Conservation (phyloP, 305 asterid genomes). For the Solanum hybrid region DNA sequence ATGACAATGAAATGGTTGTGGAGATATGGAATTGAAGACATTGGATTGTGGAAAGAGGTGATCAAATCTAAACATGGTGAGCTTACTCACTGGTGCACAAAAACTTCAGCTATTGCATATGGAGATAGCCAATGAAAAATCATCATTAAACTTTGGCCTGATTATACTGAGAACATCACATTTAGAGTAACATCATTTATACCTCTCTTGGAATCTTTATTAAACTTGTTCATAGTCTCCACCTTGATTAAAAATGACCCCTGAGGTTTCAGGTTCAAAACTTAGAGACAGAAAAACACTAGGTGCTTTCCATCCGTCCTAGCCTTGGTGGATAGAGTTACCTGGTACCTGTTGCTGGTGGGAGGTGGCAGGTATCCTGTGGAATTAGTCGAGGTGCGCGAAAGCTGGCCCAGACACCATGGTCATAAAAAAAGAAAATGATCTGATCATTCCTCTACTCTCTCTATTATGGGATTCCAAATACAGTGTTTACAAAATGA, state of each 20-base stretch:
- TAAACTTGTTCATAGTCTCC: neutral
- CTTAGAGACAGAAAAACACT: neutral
- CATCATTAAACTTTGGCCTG: neutral
- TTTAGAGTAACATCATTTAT: neutral
- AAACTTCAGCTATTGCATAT: neutral
- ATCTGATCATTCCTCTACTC: neutral
- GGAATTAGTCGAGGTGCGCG: too few species aligned
- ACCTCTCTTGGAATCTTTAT: neutral
- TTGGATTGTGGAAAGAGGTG: neutral
- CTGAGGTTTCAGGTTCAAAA: neutral
- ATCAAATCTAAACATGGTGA: neutral
- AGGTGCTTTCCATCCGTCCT: neutral
- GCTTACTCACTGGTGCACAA: neutral
- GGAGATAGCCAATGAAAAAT: neutral
- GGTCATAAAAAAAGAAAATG: neutral
- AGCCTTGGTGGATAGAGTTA: too few species aligned
- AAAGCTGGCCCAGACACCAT: too few species aligned
- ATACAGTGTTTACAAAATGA: neutral
- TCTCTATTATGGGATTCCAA: neutral
- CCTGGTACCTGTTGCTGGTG: neutral
- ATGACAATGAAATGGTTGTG: neutral
- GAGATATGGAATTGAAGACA: neutral
- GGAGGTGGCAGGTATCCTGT: neutral
- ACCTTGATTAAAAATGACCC: neutral
- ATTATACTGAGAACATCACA: neutral